phyloP scores from a whole-genome alignment of 192 early-diverging fungal species.

The Chytriomyces hyalinus region DNA sequence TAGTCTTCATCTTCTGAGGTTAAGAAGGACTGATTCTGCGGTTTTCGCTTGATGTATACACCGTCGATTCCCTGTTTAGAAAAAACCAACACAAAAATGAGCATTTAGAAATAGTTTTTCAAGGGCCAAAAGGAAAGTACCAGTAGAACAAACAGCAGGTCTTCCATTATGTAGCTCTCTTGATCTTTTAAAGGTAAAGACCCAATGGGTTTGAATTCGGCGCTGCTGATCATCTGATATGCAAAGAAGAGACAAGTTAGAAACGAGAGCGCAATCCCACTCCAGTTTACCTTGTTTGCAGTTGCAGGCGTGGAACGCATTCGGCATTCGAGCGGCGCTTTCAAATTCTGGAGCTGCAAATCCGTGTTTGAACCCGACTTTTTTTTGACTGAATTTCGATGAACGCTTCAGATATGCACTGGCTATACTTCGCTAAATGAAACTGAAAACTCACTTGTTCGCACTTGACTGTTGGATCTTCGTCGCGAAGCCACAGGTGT shows the following conservation, averaged over 20 bases:
- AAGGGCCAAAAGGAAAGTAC: conserved; percentile 41
- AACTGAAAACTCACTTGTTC: neutral
- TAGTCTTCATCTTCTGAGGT: conserved; percentile 8
- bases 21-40: neutral
- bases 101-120: neutral
- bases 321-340: neutral
- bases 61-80: conserved; percentile 79
- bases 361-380: neutral
- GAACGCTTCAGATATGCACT: neutral
- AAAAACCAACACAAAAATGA: conserved; percentile 1
- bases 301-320: neutral
- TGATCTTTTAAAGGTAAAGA: conserved; percentile 51
- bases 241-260: neutral
- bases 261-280: neutral
- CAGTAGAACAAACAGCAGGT: conserved; percentile 86
- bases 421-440: neutral
- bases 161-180: conserved; percentile 85
- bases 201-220: conserved; percentile 22
- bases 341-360: neutral
- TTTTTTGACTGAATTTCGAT: conserved; percentile 3
- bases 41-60: conserved; percentile 48
- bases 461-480: neutral
- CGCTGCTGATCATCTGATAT: neutral
- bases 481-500: neutral
- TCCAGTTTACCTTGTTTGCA: neutral